phyloP scores from a whole-genome alignment of 495 filamentous ascomycete species.

The Aspergillus baeticus region DNA sequence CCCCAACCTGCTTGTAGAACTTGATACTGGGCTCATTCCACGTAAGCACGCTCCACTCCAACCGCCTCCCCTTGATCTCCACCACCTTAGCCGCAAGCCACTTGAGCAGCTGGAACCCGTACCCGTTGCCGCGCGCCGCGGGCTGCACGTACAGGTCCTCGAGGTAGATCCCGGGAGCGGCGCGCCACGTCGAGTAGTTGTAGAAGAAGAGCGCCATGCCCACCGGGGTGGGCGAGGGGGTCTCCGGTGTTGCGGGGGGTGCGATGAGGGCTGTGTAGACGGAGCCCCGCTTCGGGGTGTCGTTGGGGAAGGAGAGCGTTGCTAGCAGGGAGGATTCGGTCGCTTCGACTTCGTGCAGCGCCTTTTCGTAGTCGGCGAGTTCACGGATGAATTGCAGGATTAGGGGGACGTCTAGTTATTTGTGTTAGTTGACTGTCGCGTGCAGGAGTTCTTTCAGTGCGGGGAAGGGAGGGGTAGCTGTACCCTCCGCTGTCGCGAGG shows the following conservation, averaged over 20 bases:
- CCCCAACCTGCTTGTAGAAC: conserved; percentile 82
- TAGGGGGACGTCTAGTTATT: conserved; percentile 64
- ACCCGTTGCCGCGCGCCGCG: conserved; percentile 68
- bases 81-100: conserved; percentile 73
- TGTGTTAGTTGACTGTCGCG: conserved; percentile 2
- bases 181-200: conserved; percentile 83
- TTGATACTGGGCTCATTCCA: conserved; percentile 86
- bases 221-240: conserved; percentile 38
- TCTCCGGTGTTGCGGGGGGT: conserved; percentile 28
- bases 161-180: conserved; percentile 84
- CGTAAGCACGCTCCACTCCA: conserved; percentile 93
- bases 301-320: conserved; percentile 74
- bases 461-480: conserved; percentile 6
- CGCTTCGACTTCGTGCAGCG: conserved; percentile 69
- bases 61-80: conserved; percentile 65
- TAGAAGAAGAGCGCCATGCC: conserved; percentile 69
- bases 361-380: conserved; percentile 81
- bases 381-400: conserved; percentile 86
- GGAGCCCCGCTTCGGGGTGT: conserved; percentile 36
- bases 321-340: conserved; percentile 68
- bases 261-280: conserved; percentile 45
- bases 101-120: conserved; percentile 72
- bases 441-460: not conserved
- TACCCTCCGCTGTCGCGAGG: conserved; percentile 48
- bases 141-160: conserved; percentile 88